phyloP scores from a whole-genome alignment of 371 early-diverging fungal genomes.

The Quaeritorhiza haematococci region DNA sequence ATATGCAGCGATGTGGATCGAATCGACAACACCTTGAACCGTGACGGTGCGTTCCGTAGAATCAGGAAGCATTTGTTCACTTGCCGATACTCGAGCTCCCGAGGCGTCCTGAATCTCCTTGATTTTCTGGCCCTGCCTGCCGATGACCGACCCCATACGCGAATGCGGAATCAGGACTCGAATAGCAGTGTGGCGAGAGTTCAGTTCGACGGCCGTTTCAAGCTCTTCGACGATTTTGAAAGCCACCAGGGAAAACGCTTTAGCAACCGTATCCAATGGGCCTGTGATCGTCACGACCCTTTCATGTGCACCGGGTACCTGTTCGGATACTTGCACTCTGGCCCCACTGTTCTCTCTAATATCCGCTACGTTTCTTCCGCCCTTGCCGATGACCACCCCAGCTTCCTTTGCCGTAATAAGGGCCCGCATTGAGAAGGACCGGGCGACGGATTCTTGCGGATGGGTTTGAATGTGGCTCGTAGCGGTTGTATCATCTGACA shows the following conservation, averaged over 20 bases:
- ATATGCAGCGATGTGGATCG: slow-evolving; percentile 70
- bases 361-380: slow-evolving; percentile 78
- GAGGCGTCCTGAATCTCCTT: slow-evolving; percentile 21
- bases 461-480: too few species aligned
- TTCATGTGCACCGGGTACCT: slow-evolving; percentile 75
- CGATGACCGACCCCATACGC: slow-evolving; percentile 45
- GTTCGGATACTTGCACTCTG: slow-evolving; percentile 81
- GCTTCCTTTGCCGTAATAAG: slow-evolving; percentile 86
- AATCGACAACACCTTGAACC: slow-evolving; percentile 15
- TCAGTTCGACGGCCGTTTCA: not conserved
- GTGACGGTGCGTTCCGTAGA: slow-evolving; percentile 12
- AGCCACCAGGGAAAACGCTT: slow-evolving; percentile 70
- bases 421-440: too few species aligned
- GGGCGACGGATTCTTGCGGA: too few species aligned
- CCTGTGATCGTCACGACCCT: slow-evolving; percentile 82
- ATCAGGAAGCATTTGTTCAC: slow-evolving; percentile 5
- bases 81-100: slow-evolving; percentile 1
- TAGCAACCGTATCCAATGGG: slow-evolving; percentile 64
- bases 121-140: slow-evolving; percentile 11
- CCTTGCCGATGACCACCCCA: slow-evolving; percentile 89
- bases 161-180: slow-evolving; percentile 59
- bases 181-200: slow-evolving; percentile 44
- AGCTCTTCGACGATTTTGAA: slow-evolving; percentile 46
- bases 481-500: too few species aligned
- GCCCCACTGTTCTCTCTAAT: slow-evolving; percentile 71